Evolutionary conservation across 2,329 filamentous ascomycete genomes (phyloP).

Genomic region (Cadophora gregata): DNA sequence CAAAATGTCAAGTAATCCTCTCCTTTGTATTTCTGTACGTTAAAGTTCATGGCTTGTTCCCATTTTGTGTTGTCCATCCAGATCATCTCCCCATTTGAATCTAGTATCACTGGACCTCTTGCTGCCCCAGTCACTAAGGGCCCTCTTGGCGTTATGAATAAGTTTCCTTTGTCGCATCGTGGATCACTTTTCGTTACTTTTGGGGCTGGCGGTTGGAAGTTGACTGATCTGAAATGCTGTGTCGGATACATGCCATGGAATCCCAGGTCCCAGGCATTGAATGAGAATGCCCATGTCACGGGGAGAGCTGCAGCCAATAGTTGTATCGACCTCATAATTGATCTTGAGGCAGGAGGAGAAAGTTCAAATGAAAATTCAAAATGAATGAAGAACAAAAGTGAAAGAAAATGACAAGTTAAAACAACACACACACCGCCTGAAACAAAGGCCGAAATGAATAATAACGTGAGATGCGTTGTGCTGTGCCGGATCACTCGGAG

Average conservation of each 20-base stretch:
- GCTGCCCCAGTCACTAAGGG: constrained; percentile 23
- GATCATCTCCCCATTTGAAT: constrained; percentile 19
- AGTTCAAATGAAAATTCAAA: not conserved
- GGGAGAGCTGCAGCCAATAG: constrained; percentile 15
- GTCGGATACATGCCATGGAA: constrained; percentile 29
- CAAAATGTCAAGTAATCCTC: constrained; percentile 27
- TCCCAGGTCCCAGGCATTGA: constrained; percentile 31
- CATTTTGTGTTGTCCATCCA: constrained; percentile 25
- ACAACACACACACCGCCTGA: not conserved
- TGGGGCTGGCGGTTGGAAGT: constrained; percentile 26
- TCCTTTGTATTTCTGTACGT: constrained; percentile 24
- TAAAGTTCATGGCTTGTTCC: constrained; percentile 24
- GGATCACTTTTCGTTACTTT: constrained; percentile 30
- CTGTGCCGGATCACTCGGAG: constrained; percentile 17
- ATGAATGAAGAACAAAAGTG: not conserved
- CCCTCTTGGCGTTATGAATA: constrained; percentile 27
- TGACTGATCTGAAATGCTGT: constrained; percentile 30
- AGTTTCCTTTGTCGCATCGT: constrained; percentile 26
- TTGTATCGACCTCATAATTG: constrained; percentile 12
- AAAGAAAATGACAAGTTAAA: not conserved
- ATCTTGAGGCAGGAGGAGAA: not conserved
- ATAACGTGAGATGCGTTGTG: constrained; percentile 3
- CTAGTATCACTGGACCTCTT: constrained; percentile 23
- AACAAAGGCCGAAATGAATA: not conserved
- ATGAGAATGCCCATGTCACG: constrained; percentile 25